phyloP scores from a whole-genome alignment of 345 rosid genomes.

The Lumnitzera racemosa region DNA sequence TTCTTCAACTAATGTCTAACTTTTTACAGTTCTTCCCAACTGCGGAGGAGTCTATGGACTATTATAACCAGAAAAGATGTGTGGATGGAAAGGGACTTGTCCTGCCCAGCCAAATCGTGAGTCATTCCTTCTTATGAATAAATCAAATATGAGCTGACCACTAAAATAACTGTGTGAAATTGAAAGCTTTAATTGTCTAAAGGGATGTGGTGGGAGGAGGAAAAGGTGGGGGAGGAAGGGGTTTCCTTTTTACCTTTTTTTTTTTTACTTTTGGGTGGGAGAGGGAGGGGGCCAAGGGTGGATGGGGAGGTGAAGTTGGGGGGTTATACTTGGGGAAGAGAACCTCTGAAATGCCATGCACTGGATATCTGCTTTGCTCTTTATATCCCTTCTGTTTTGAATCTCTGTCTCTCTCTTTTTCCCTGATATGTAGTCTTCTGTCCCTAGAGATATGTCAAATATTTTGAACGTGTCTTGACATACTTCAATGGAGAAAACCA shows the following conservation, averaged over 20 bases:
- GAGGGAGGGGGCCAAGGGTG: too few relatives aligned
- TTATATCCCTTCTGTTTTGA: too few relatives aligned
- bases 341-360: too few relatives aligned
- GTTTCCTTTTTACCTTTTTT: too few relatives aligned
- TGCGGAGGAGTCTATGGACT: slow-evolving; percentile 79
- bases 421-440: slow-evolving; percentile 8
- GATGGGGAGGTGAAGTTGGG: too few relatives aligned
- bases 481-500: slow-evolving; percentile 58
- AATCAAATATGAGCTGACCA: slow-evolving; percentile 8
- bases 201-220: too few relatives aligned
- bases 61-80: slow-evolving; percentile 92
- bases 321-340: too few relatives aligned
- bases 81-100: slow-evolving; percentile 83
- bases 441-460: slow-evolving; percentile 75
- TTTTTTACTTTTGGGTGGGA: too few relatives aligned
- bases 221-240: too few relatives aligned
- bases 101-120: slow-evolving; percentile 95
- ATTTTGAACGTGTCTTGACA: slow-evolving; percentile 54
- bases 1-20: too few relatives aligned
- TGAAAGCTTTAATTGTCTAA: background rate
- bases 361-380: too few relatives aligned
- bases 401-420: background rate
- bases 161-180: background rate
- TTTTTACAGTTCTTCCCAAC: slow-evolving; percentile 74
- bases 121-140: slow-evolving; percentile 11